Conservation (phyloP, 768 basidiomycete species). For the Rhodotorula babjevae region DNA sequence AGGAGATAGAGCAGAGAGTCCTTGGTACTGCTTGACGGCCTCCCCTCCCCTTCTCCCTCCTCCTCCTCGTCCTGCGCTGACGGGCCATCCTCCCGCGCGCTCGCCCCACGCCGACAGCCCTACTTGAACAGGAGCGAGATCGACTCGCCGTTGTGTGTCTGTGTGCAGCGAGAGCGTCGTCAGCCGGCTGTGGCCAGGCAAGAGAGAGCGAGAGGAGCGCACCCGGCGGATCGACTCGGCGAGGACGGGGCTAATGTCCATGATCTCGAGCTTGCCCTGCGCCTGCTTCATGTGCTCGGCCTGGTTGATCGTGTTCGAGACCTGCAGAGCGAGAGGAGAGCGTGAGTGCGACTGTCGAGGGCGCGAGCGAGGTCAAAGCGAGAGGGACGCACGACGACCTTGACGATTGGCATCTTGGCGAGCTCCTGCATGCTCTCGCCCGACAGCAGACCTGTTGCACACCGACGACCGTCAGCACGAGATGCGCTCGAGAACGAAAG, state of each 20-base stretch:
- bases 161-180: background rate
- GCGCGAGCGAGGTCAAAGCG: slow-evolving; percentile 32
- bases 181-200: too few species aligned
- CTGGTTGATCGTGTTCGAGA: slow-evolving; percentile 94
- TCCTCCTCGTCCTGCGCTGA: too few species aligned
- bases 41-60: background rate
- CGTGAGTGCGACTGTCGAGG: background rate
- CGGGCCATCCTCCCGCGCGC: too few species aligned
- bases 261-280: slow-evolving; percentile 73
- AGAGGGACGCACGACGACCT: slow-evolving; percentile 66
- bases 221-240: slow-evolving; percentile 86
- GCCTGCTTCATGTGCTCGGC: slow-evolving; percentile 53
- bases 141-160: slow-evolving; percentile 86
- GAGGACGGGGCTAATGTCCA: slow-evolving; percentile 86
- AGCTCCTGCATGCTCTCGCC: slow-evolving; percentile 67
- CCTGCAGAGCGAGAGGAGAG: slow-evolving; percentile 52
- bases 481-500: background rate
- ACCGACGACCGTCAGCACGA: too few species aligned
- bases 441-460: slow-evolving; percentile 65
- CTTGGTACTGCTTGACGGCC: background rate
- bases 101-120: background rate
- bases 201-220: background rate
- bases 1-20: background rate
- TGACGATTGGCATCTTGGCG: slow-evolving; percentile 68
- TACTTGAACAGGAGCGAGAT: slow-evolving; percentile 83